Base-by-base conservation (phyloP, 176 grass and related monocot species). In the Alloteropsis semialata region DNA sequence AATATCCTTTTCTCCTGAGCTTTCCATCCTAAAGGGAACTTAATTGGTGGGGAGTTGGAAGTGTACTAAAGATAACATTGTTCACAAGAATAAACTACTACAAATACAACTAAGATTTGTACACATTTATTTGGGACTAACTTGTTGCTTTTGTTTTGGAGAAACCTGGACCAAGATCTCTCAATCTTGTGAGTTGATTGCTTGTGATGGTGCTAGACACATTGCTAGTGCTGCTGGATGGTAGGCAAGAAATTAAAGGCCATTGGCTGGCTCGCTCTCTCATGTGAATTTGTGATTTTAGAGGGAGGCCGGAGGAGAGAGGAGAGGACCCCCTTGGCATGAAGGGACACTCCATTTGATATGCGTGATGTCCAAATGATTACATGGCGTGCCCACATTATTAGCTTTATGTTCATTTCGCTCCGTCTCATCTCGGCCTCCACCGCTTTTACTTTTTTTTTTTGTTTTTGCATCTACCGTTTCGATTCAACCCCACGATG, bases 311-410 rank as follows among this genome's bases (percentile, higher is more conserved):
- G 55, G 39, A 39, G 55, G n/a, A n/a, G n/a, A n/a, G n/a, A n/a
- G n/a, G n/a, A n/a, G n/a, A n/a, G 30, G 10, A 21, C 76, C 61
- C 44, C 46, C 22, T 80, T 67, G 32, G 45, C 46, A 19, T 54
- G 63, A 81, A 69, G 64, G 48, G 78, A 81, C 63, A 69, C 39
- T 81, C 78, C 78, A 42, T 55, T 81, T 55, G 78, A 81, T 68
- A 69, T 76, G 73, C 32, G 85, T 46, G 62, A 83, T 78, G 13
- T 81, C 80, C 75, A 59, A 87, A 92, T 92, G 80, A 92, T 92
- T 89, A 54, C 76, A 81, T 13, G 59, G 65, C 34, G 60, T 75
- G 59, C 51, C 62, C 46, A 57, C 69, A 72, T 49, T 72, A 72
- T 45, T 66, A 21, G 46, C 49, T 80, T 53, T 75, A 56, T 37